phyloP scores from a whole-genome alignment of 2,329 filamentous ascomycete genomes.

The Trichoderma endophyticum region DNA sequence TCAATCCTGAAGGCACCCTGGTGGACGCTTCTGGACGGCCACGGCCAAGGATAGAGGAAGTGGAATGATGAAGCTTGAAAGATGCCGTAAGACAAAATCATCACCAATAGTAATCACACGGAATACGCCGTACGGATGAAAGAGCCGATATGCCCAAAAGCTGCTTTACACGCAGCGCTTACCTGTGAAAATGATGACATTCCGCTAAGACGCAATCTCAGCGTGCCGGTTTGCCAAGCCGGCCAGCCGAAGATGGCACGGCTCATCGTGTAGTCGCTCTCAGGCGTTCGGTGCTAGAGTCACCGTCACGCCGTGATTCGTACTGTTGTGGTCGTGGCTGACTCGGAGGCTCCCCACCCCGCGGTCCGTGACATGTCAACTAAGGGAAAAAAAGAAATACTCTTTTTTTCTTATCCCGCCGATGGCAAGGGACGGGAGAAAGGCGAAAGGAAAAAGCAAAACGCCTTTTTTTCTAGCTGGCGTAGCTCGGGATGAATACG shows the following conservation, averaged over 20 bases:
- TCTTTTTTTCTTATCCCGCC: background rate
- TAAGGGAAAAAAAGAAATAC: background rate
- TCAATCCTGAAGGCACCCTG: slow-evolving; percentile 31
- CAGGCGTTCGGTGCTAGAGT: slow-evolving; percentile 5
- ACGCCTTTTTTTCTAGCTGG: background rate
- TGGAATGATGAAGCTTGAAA: slow-evolving; percentile 44
- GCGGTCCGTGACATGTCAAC: background rate
- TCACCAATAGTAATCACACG: background rate
- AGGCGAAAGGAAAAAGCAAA: background rate
- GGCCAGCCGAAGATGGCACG: slow-evolving; percentile 8
- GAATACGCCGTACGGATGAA: background rate
- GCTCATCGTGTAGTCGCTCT: background rate
- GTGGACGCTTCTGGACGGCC: slow-evolving; percentile 26
- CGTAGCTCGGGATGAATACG: background rate
- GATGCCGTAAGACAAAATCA: background rate
- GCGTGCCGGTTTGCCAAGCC: background rate
- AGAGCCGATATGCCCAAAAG: background rate
- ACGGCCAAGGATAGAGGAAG: slow-evolving; percentile 55
- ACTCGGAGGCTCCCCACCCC: slow-evolving; percentile 2
- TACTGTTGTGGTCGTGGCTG: slow-evolving; percentile 6
- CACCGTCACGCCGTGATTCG: slow-evolving; percentile 9
- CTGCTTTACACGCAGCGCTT: background rate
- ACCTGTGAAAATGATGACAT: background rate
- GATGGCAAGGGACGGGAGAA: background rate
- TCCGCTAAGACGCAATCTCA: background rate